phyloP scores from a whole-genome alignment of 805 yeast species.

The Scheffersomyces lignosus region DNA sequence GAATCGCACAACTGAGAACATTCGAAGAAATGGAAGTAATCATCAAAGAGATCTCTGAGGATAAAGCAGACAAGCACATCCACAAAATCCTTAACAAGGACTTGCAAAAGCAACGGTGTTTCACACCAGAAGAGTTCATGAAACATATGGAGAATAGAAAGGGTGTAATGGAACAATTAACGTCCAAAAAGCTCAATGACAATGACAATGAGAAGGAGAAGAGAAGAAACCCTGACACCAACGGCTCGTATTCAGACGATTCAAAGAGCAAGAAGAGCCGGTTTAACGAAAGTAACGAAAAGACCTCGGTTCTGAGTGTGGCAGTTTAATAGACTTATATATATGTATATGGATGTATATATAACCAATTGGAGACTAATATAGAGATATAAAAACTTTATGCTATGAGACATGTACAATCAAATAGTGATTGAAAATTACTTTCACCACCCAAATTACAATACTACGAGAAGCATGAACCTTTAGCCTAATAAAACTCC shows the following conservation, averaged over 20 bases:
- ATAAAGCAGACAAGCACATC: conserved; percentile 26
- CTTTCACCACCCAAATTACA: too few species aligned
- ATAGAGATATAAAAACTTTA: too few species aligned
- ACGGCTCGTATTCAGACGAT: neutral
- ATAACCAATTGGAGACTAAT: too few species aligned
- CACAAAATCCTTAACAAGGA: conserved; percentile 27
- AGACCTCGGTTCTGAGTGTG: too few species aligned
- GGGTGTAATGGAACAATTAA: conserved; percentile 7
- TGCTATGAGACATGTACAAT: too few species aligned
- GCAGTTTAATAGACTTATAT: too few species aligned
- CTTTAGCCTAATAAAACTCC: too few species aligned
- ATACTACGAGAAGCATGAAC: too few species aligned
- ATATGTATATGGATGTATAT: too few species aligned
- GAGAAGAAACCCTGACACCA: conserved; percentile 3
- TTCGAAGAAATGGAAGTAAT: conserved; percentile 47
- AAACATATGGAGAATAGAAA: conserved; percentile 8
- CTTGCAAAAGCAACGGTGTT: conserved; percentile 30
- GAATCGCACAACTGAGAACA: conserved; percentile 56
- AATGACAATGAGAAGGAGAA: neutral
- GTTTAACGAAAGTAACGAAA: neutral
- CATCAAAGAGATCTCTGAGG: conserved; percentile 31
- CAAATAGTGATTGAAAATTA: too few species aligned
- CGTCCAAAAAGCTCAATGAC: too few species aligned
- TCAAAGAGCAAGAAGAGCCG: neutral
- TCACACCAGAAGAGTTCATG: conserved; percentile 14